Conservation (phyloP, 1,139 yeast genomes). For the Scheffersomyces cryptocercus region DNA sequence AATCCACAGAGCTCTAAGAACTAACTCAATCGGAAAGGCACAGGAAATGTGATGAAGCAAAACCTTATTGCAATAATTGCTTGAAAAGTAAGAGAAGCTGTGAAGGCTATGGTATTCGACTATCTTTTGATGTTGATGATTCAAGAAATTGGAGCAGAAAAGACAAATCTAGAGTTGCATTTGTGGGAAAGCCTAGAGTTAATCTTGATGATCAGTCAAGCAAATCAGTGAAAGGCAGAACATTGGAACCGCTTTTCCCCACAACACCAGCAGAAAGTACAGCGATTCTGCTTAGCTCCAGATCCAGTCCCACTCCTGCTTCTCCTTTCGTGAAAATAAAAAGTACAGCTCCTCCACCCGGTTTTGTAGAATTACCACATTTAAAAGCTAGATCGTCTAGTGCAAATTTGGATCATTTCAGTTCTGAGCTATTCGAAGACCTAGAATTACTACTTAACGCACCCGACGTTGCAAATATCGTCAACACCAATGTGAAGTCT, state of each 20-base stretch:
- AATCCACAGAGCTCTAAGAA: neutral
- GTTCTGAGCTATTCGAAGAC: constrained; percentile 16
- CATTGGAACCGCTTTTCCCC: neutral
- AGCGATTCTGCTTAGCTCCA: neutral
- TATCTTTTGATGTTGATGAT: constrained; percentile 51
- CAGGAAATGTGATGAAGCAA: constrained; percentile 58
- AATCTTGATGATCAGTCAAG: neutral
- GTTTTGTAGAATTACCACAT: neutral
- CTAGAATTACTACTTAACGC: constrained; percentile 19
- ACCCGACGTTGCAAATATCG: constrained; percentile 4
- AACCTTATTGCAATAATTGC: constrained; percentile 57
- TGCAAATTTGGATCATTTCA: constrained; percentile 16
- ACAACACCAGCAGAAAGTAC: neutral
- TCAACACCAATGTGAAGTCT: neutral
- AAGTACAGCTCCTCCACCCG: neutral
- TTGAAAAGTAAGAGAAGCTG: constrained; percentile 42
- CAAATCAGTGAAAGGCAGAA: neutral
- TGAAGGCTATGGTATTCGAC: constrained; percentile 49
- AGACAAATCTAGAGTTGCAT: constrained; percentile 7
- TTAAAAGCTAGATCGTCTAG: constrained; percentile 7
- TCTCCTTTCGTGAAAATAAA: neutral
- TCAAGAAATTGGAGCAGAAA: constrained; percentile 13
- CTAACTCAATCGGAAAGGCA: constrained; percentile 25
- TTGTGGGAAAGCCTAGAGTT: constrained; percentile 10
- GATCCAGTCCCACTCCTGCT: neutral